Base-by-base conservation (phyloP, 139 green algal species). In the Diplosphaera chodatii region DNA sequence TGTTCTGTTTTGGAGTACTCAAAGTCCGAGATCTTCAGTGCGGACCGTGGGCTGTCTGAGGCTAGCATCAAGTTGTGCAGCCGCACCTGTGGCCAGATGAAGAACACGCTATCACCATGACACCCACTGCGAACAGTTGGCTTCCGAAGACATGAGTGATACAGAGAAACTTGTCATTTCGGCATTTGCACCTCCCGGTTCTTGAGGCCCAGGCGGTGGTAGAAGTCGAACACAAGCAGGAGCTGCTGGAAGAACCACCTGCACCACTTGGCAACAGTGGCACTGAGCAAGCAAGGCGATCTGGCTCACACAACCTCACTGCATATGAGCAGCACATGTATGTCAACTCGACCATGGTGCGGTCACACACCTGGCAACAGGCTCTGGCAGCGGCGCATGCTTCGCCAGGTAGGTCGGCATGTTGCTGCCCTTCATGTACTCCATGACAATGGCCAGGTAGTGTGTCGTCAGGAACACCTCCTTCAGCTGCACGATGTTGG, bases 231-330 rank as follows among this genome's bases (percentile, higher is more conserved):
- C 20, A 83, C 90, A 27, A 80, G 73, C 1, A 89, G 75, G 20
- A 95, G 71, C 79, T 95, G 90, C 77, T 95, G 90, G 67, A 95
- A 95, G 70, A 94, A 93, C 77, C 82, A 94, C 29, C 90, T 74
- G 40, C 82, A n/a, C n/a, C n/a, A n/a, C n/a, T n/a, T n/a, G n/a
- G n/a, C n/a, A n/a, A n/a, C n/a, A n/a, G n/a, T n/a, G n/a, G n/a
- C n/a, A n/a, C n/a, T n/a, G n/a, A n/a, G n/a, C n/a, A n/a, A n/a
- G n/a, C n/a, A n/a, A n/a, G n/a, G n/a, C n/a, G n/a, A n/a, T n/a
- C n/a, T n/a, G n/a, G n/a, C n/a, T n/a, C n/a, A n/a, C n/a, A n/a
- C n/a, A n/a, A n/a, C n/a, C n/a, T n/a, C n/a, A n/a, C n/a, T n/a
- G n/a, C n/a, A n/a, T n/a, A n/a, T n/a, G n/a, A n/a, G n/a, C n/a